A percentile compares a stretch with the other conserved stretches of the same genome.
These are phyloP conservation scores for Pistacia integerrima DNA, from an alignment of 345 rosid species.

Conservation along the genomic window DNA sequence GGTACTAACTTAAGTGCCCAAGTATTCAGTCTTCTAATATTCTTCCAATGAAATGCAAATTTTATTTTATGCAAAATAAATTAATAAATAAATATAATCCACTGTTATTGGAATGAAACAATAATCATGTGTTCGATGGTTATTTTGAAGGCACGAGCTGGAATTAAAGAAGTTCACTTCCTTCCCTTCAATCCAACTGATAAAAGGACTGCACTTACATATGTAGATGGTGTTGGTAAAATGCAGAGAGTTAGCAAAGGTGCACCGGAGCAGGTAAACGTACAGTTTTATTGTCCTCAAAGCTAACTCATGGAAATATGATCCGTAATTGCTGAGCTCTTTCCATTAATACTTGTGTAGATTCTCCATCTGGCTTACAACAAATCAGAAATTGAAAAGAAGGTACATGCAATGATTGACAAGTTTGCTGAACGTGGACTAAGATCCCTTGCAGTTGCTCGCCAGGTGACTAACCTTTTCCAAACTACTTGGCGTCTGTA, in stretches of 20 bases:
- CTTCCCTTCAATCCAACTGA: constrained; percentile 45
- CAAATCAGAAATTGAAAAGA: constrained; percentile 45
- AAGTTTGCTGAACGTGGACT: constrained; percentile 68
- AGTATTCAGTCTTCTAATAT: neutral
- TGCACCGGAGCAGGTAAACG: constrained; percentile 58
- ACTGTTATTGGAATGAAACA: neutral
- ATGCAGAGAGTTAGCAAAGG: constrained; percentile 70
- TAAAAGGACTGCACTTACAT: constrained; percentile 48
- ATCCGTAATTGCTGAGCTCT: constrained; percentile 1
- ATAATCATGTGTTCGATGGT: neutral
- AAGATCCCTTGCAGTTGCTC: constrained; percentile 63
- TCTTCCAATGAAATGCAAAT: neutral
- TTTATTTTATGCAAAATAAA: neutral
- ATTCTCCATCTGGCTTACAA: constrained; percentile 58
- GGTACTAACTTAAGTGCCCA: constrained; percentile 24
- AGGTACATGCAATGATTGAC: constrained; percentile 47
- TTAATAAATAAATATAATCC: no score
- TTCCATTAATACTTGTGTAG: constrained; percentile 19
- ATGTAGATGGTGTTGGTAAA: constrained; percentile 36
- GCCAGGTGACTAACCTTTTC: constrained; percentile 40
- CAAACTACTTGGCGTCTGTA: neutral
- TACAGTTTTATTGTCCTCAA: neutral
- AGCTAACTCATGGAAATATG: neutral
- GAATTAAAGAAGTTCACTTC: constrained; percentile 42
- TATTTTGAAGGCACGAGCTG: constrained; percentile 34